Evolutionary conservation across 495 filamentous ascomycete species (phyloP).

Genomic region (Xylaria palmicola): DNA sequence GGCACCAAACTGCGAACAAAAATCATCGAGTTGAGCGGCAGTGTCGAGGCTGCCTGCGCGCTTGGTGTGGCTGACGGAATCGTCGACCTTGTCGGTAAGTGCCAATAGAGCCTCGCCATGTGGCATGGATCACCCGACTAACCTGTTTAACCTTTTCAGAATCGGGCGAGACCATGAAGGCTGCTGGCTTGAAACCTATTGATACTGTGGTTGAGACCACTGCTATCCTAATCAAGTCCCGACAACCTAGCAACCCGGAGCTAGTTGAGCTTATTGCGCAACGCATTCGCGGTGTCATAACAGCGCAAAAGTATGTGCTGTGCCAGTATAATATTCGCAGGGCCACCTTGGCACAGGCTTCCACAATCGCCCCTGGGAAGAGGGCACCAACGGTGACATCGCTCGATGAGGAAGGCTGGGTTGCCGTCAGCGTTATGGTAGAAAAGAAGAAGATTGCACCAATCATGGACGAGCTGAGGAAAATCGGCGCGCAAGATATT

Average conservation of each 20-base stretch:
- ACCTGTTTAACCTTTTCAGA: slow-evolving; percentile 53
- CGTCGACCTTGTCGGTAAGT: slow-evolving; percentile 91
- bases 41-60: slow-evolving; percentile 94
- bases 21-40: slow-evolving; percentile 90
- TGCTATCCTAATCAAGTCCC: slow-evolving; percentile 90
- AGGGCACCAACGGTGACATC: slow-evolving; percentile 87
- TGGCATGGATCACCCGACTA: not conserved
- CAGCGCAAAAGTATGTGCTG: slow-evolving; percentile 89
- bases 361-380: slow-evolving; percentile 86
- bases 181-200: slow-evolving; percentile 93
- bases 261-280: slow-evolving; percentile 78
- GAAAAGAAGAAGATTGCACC: slow-evolving; percentile 83
- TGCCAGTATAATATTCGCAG: slow-evolving; percentile 95
- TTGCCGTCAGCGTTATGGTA: slow-evolving; percentile 91
- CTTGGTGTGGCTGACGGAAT: slow-evolving; percentile 95
- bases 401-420: slow-evolving; percentile 87
- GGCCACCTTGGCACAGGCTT: slow-evolving; percentile 60
- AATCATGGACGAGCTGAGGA: slow-evolving; percentile 86
- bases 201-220: slow-evolving; percentile 86
- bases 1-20: slow-evolving; percentile 64
- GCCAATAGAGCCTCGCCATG: slow-evolving; percentile 10
- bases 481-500: slow-evolving; percentile 82
- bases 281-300: slow-evolving; percentile 89
- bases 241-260: slow-evolving; percentile 70
- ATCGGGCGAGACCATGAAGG: slow-evolving; percentile 98